These are phyloP conservation scores for Populus tremula DNA, from an alignment of 345 rosid genomes.

Conservation along the genomic window DNA sequence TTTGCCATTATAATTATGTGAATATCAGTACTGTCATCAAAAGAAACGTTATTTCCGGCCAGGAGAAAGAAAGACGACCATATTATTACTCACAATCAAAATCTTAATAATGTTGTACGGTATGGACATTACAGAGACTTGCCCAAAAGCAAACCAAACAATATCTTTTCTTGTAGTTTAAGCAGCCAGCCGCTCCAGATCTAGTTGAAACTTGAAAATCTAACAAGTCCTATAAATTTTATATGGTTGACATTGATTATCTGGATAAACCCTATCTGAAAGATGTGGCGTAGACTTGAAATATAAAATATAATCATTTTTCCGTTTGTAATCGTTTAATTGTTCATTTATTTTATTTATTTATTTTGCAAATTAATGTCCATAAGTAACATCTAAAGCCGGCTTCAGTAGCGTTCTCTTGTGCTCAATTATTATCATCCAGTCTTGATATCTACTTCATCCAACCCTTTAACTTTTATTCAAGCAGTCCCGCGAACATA, in stretches of 20 bases:
- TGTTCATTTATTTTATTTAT: background rate
- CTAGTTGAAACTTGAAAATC: slow-evolving; percentile 2
- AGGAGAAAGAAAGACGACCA: background rate
- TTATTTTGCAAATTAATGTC: background rate
- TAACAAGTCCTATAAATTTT: background rate
- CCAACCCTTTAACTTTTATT: background rate
- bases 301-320: background rate
- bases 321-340: background rate
- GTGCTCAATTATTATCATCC: background rate
- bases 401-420: background rate
- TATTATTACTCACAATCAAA: slow-evolving; percentile 1
- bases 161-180: slow-evolving; percentile 28
- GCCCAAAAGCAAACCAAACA: slow-evolving; percentile 8
- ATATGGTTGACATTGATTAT: background rate
- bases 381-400: no score
- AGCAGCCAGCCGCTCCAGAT: slow-evolving; percentile 29
- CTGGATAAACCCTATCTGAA: background rate
- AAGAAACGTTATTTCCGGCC: background rate
- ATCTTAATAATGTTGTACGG: slow-evolving; percentile 10
- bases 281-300: background rate
- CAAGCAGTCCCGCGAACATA: background rate
- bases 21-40: background rate
- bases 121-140: background rate
- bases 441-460: background rate
- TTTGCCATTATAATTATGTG: background rate